Percentiles rank a stretch among this genome's conserved stretches.
These are phyloP conservation scores for Protomyces gravidus DNA, from an alignment of 1,139 yeast species.

Conservation along the genomic window DNA sequence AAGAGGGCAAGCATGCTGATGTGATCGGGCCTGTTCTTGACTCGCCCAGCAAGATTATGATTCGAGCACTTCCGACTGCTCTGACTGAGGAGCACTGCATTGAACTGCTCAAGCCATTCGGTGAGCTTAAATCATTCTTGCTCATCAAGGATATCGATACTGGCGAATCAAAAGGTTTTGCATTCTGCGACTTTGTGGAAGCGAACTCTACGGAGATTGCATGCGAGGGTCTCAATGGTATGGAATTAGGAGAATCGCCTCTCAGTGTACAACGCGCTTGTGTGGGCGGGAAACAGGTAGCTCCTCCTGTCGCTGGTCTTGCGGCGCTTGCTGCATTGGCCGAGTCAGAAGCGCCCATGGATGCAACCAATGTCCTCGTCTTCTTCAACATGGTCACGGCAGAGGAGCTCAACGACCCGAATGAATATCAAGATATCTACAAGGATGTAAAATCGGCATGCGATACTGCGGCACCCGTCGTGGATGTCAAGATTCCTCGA, in stretches of 20 bases:
- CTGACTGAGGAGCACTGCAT: slow-evolving; percentile 43
- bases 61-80: slow-evolving; percentile 46
- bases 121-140: slow-evolving; percentile 41
- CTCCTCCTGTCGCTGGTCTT: slow-evolving; percentile 33
- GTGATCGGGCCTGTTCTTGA: slow-evolving; percentile 37
- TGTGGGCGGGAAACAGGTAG: slow-evolving; percentile 39
- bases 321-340: slow-evolving; percentile 37
- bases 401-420: slow-evolving; percentile 56
- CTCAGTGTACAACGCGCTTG: slow-evolving; percentile 42
- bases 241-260: slow-evolving; percentile 39
- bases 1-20: slow-evolving; percentile 28
- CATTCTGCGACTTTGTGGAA: slow-evolving; percentile 45
- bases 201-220: slow-evolving; percentile 38
- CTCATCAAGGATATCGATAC: slow-evolving; percentile 42
- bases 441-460: slow-evolving; percentile 56
- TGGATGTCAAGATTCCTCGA: slow-evolving; percentile 59
- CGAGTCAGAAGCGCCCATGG: slow-evolving; percentile 30
- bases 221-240: slow-evolving; percentile 38
- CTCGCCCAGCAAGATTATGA: slow-evolving; percentile 41
- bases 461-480: slow-evolving; percentile 51
- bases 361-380: slow-evolving; percentile 53
- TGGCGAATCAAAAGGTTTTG: slow-evolving; percentile 46
- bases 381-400: slow-evolving; percentile 63
- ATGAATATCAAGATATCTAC: slow-evolving; percentile 49
- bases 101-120: slow-evolving; percentile 44